These are phyloP conservation scores for Alternaria sp. DNA, from an alignment of 2,329 filamentous ascomycete genomes.

Conservation along the genomic window DNA sequence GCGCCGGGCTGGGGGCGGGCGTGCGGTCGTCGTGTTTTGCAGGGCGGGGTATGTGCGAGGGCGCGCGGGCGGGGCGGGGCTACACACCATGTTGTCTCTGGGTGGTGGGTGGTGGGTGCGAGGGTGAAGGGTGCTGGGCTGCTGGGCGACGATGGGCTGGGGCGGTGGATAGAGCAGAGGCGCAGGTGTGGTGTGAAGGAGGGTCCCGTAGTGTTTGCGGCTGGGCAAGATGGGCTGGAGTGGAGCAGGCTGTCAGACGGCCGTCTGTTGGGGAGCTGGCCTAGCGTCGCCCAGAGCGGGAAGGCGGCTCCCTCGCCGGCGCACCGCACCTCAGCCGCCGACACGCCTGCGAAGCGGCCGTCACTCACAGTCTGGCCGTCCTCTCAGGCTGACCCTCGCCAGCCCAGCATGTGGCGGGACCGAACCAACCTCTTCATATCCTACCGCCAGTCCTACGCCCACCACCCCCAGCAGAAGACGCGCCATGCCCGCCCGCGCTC, in stretches of 20 bases:
- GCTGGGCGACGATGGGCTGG: background rate
- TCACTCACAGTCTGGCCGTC: background rate
- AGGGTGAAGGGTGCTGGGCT: background rate
- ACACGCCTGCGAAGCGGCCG: slow-evolving; percentile 4
- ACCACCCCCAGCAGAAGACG: slow-evolving; percentile 89
- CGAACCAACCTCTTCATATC: slow-evolving; percentile 99
- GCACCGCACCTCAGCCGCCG: slow-evolving; percentile 6
- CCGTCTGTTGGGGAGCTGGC: slow-evolving; percentile 23
- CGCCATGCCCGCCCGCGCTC: slow-evolving; percentile 63
- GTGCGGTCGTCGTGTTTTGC: slow-evolving; percentile 37
- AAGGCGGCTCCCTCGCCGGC: slow-evolving; percentile 9
- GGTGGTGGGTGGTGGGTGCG: slow-evolving; percentile 8
- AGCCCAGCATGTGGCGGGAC: slow-evolving; percentile 88
- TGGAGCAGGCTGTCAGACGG: slow-evolving; percentile 31
- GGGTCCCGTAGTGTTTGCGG: slow-evolving; percentile 34
- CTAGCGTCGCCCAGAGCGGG: slow-evolving; percentile 19
- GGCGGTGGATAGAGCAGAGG: slow-evolving; percentile 18
- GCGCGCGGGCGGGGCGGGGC: slow-evolving; percentile 30
- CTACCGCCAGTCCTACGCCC: slow-evolving; percentile 97
- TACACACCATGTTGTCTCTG: slow-evolving; percentile 48
- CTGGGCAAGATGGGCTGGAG: slow-evolving; percentile 33
- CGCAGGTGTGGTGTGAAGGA: slow-evolving; percentile 25
- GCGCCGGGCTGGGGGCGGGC: slow-evolving; percentile 8
- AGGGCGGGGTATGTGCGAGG: slow-evolving; percentile 46
- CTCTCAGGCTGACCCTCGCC: slow-evolving; percentile 23